phyloP scores from a whole-genome alignment of 2,329 filamentous ascomycete species.

The Hypoxylon sp. region DNA sequence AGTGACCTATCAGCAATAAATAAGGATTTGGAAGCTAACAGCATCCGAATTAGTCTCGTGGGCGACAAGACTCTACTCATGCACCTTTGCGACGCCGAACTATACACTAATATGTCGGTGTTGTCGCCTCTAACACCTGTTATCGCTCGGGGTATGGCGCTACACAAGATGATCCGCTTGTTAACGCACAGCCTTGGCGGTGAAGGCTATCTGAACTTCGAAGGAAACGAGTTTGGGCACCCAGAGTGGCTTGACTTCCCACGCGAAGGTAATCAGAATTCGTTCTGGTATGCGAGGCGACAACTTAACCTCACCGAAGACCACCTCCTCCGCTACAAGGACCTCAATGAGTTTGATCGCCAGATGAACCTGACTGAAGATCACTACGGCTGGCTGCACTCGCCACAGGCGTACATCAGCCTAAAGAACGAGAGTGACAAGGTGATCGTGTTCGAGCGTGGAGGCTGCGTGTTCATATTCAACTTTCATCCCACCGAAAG shows the following conservation, averaged over 20 bases:
- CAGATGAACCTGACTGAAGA: conserved; percentile 90
- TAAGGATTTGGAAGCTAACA: conserved; percentile 42
- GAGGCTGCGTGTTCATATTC: conserved; percentile 91
- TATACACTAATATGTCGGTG: conserved; percentile 98
- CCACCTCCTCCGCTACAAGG: conserved; percentile 85
- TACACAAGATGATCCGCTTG: conserved; percentile 98
- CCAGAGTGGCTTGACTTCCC: conserved; percentile 99
- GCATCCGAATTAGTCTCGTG: conserved; percentile 76
- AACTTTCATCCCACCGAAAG: conserved; percentile 92
- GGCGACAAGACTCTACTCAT: conserved; percentile 98
- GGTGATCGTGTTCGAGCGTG: conserved; percentile 95
- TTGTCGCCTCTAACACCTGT: conserved; percentile 86
- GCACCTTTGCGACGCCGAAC: conserved; percentile 96
- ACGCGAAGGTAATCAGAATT: conserved; percentile 91
- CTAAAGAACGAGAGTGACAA: conserved; percentile 96
- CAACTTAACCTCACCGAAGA: conserved; percentile 96
- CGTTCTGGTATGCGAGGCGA: conserved; percentile 93
- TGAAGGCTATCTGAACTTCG: conserved; percentile 98
- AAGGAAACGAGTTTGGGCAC: conserved; percentile 98
- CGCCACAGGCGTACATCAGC: conserved; percentile 89
- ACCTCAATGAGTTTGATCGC: conserved; percentile 93
- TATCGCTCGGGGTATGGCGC: conserved; percentile 89
- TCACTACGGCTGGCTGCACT: conserved; percentile 91
- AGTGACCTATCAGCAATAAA: conserved; percentile 57
- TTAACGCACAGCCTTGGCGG: conserved; percentile 92